These are phyloP conservation scores for Ceratocystis huliohia DNA, from an alignment of 2,329 filamentous ascomycete genomes.

Conservation along the genomic window DNA sequence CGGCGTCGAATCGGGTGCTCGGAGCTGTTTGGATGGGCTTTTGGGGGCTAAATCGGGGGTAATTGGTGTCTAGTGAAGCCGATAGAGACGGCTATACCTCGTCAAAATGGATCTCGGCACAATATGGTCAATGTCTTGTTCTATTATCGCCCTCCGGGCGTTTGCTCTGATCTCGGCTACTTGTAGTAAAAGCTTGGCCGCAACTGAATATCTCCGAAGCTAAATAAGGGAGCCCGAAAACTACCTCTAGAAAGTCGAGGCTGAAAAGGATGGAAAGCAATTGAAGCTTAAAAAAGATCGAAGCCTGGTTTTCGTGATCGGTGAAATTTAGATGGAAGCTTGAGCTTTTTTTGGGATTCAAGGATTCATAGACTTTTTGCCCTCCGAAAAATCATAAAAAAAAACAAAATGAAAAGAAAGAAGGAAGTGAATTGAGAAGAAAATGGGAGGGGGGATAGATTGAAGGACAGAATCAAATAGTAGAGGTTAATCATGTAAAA, in stretches of 20 bases:
- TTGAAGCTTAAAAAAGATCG: background rate
- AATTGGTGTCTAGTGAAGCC: no score
- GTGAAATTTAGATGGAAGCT: background rate
- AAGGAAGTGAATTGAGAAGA: conserved; percentile 15
- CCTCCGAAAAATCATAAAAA: conserved; percentile 14
- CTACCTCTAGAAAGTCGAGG: background rate
- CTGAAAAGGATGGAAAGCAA: background rate
- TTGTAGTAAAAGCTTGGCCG: background rate
- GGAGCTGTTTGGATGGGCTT: background rate
- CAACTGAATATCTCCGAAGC: background rate
- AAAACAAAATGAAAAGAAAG: conserved; percentile 12
- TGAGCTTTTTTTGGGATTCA: background rate
- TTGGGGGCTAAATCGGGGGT: background rate
- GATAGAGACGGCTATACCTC: no score
- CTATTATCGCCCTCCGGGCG: no score
- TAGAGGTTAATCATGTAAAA: background rate
- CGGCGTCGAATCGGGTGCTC: background rate
- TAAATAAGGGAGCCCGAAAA: background rate
- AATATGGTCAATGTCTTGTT: no score
- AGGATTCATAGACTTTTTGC: background rate
- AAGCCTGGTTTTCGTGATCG: background rate
- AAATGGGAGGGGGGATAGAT: conserved; percentile 18
- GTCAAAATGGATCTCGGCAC: no score
- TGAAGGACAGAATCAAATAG: background rate
- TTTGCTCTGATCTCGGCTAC: background rate